Conservation (phyloP, 148 eudicot species). For the Rhododendron kiyosumense region DNA sequence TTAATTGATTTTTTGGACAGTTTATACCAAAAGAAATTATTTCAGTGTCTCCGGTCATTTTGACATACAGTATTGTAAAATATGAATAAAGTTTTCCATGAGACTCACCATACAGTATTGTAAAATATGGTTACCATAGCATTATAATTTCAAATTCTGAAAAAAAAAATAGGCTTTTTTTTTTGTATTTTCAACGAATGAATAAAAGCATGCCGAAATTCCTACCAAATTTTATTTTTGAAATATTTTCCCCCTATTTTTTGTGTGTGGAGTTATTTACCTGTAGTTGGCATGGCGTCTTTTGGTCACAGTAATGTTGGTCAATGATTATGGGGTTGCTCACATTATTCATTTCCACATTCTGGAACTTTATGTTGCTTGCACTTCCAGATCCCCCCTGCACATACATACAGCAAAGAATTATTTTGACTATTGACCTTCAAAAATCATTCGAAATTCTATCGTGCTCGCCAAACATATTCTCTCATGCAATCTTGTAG, state of each 20-base stretch:
- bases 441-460: background rate
- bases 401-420: too few species aligned
- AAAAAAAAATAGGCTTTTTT: too few species aligned
- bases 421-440: too few species aligned
- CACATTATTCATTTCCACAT: slow-evolving; percentile 48
- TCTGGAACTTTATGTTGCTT: slow-evolving; percentile 53
- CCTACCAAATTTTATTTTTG: background rate
- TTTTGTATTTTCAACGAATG: background rate
- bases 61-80: too few species aligned
- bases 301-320: slow-evolving; percentile 66
- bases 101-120: too few species aligned
- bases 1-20: too few species aligned
- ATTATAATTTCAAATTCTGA: too few species aligned
- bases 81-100: too few species aligned
- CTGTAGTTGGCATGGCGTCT: slow-evolving; percentile 48
- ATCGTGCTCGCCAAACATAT: background rate
- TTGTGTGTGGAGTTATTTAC: slow-evolving; percentile 13
- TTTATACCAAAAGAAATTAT: too few species aligned
- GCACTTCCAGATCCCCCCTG: slow-evolving; percentile 83
- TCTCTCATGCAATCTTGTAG: background rate
- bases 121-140: too few species aligned
- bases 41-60: too few species aligned
- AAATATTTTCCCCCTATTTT: background rate
- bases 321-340: slow-evolving; percentile 69
- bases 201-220: background rate